Conservation (phyloP, 2,329 filamentous ascomycete species). For the Aaosphaeria arxii region DNA sequence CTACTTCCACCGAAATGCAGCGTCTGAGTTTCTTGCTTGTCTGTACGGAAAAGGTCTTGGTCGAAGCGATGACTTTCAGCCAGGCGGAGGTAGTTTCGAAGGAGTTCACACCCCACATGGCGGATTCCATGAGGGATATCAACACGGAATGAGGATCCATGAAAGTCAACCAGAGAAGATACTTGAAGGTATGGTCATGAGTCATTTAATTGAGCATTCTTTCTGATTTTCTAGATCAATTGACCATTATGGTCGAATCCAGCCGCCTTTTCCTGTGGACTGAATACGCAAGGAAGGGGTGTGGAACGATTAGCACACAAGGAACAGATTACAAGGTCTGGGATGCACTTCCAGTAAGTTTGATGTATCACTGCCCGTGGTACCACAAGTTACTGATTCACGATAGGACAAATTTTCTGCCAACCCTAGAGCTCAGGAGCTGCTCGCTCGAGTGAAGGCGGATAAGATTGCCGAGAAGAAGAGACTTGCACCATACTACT, state of each 20-base stretch:
- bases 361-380: too few species aligned
- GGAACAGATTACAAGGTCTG: slow-evolving; percentile 39
- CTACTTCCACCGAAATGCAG: slow-evolving; percentile 39
- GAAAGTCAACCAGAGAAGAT: slow-evolving; percentile 44
- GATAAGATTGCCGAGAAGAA: slow-evolving; percentile 30
- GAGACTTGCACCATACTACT: slow-evolving; percentile 33
- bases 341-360: slow-evolving; percentile 33
- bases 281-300: slow-evolving; percentile 34
- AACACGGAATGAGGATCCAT: slow-evolving; percentile 45
- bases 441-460: slow-evolving; percentile 26
- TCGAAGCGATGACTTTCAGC: slow-evolving; percentile 43
- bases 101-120: slow-evolving; percentile 38
- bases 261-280: slow-evolving; percentile 39
- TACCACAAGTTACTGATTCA: neutral
- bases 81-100: slow-evolving; percentile 37
- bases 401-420: slow-evolving; percentile 33
- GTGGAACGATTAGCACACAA: slow-evolving; percentile 32
- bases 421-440: slow-evolving; percentile 32
- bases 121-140: slow-evolving; percentile 44
- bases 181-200: slow-evolving; percentile 28
- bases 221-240: slow-evolving; percentile 23
- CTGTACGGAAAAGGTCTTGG: slow-evolving; percentile 36
- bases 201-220: neutral
- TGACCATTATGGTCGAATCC: slow-evolving; percentile 39
- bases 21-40: slow-evolving; percentile 37